Conservation (phyloP, 1,284 basidiomycete genomes). For the Quambalaria eucalypti region DNA sequence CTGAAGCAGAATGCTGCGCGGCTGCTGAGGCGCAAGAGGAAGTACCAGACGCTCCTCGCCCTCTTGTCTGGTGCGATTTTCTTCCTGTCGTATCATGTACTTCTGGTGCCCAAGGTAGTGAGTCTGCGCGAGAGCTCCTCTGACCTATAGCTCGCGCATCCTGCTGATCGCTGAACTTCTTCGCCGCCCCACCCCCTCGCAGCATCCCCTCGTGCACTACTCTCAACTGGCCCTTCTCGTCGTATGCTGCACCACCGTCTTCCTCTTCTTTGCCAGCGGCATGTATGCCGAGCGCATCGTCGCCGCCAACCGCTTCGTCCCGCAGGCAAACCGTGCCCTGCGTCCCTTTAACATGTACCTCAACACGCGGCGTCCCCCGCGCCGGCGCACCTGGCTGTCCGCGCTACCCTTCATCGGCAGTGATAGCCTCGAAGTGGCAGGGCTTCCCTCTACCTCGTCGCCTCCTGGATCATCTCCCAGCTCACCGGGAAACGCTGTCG, state of each 20-base stretch:
- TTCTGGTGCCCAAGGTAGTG: slow-evolving; percentile 58
- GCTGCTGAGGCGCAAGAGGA: slow-evolving; percentile 67
- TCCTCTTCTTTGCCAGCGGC: slow-evolving; percentile 90
- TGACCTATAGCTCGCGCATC: slow-evolving; percentile 1
- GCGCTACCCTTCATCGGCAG: neutral
- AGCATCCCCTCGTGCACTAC: slow-evolving; percentile 23
- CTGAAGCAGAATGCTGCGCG: slow-evolving; percentile 82
- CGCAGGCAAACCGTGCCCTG: slow-evolving; percentile 84
- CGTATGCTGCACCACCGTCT: slow-evolving; percentile 61
- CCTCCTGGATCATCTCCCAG: neutral
- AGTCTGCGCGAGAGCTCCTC: neutral
- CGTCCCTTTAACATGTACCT: slow-evolving; percentile 92
- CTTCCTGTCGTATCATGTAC: slow-evolving; percentile 64
- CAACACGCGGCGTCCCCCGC: slow-evolving; percentile 73
- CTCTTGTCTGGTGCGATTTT: slow-evolving; percentile 62
- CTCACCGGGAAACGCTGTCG: neutral
- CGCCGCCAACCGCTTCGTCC: slow-evolving; percentile 86
- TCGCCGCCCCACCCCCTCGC: too few species aligned
- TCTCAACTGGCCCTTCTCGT: slow-evolving; percentile 27
- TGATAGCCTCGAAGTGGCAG: neutral
- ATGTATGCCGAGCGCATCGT: slow-evolving; percentile 93
- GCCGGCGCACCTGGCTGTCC: slow-evolving; percentile 21
- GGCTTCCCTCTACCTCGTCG: neutral
- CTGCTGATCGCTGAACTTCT: too few species aligned
- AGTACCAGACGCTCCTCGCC: slow-evolving; percentile 74